Evolutionary conservation across 192 early-diverging fungal species (phyloP).

Genomic region (Piromyces finnis): DNA sequence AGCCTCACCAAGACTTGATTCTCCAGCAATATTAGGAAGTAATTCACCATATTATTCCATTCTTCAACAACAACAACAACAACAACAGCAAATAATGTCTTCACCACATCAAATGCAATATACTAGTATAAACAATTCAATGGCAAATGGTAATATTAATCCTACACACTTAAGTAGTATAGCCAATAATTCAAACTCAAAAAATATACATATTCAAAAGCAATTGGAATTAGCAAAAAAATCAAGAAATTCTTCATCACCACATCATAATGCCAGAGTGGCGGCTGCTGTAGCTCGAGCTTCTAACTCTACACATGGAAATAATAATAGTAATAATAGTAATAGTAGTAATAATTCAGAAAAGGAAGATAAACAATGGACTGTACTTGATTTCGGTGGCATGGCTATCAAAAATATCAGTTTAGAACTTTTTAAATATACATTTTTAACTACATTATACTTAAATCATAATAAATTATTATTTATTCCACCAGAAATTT

Average conservation of each 20-base stretch:
- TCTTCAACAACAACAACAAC: neutral
- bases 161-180: neutral
- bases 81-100: neutral
- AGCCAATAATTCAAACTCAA: neutral
- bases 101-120: neutral
- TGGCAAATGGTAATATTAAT: neutral
- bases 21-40: neutral
- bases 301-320: constrained; percentile 21
- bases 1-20: neutral
- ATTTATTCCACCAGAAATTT: constrained; percentile 50
- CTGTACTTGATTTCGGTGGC: constrained; percentile 80
- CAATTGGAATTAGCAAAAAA: constrained; percentile 52
- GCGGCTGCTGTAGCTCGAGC: constrained; percentile 64
- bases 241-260: constrained; percentile 56
- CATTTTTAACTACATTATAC: constrained; percentile 79
- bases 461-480: constrained; percentile 90
- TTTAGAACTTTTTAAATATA: constrained; percentile 55
- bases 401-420: constrained; percentile 77
- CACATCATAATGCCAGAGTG: constrained; percentile 79
- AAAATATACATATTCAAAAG: constrained; percentile 40
- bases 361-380: constrained; percentile 43
- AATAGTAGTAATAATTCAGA: constrained; percentile 3
- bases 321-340: constrained; percentile 14
- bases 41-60: neutral
- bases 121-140: neutral